A percentile compares a stretch with the other conserved stretches of the same genome.
phyloP scores from a whole-genome alignment of 225 moss, liverwort and hornwort genomes.

The Pseudoscleropodium purum region DNA sequence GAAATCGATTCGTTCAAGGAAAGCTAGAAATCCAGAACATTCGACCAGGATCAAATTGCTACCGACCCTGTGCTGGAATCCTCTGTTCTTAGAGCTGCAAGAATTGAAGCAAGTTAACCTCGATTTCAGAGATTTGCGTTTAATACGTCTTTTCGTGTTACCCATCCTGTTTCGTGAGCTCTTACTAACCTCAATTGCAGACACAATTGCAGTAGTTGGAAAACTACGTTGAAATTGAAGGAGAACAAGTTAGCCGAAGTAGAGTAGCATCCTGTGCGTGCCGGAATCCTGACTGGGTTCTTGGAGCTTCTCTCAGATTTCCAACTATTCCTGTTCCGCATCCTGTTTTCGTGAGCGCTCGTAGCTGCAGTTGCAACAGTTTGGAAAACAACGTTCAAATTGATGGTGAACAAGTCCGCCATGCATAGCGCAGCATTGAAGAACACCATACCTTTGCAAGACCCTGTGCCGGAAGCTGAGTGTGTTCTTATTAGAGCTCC shows the following conservation, averaged over 20 bases:
- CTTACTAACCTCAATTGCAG: not conserved
- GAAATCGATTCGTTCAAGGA: not conserved
- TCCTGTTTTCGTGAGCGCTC: not conserved
- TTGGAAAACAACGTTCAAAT: too few relatives aligned
- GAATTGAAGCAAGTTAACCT: not conserved
- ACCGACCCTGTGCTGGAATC: not conserved
- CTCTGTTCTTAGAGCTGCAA: not conserved
- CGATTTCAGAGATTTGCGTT: not conserved
- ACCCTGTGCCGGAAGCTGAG: not conserved
- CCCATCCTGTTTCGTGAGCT: not conserved
- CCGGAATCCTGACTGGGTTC: not conserved
- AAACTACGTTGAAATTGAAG: too few relatives aligned
- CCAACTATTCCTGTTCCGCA: not conserved
- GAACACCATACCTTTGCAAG: not conserved
- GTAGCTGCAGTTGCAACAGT: not conserved
- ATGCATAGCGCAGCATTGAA: not conserved
- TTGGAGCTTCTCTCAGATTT: not conserved
- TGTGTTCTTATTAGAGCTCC: not conserved
- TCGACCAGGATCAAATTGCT: not conserved
- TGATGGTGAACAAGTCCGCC: not conserved
- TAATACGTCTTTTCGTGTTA: not conserved
- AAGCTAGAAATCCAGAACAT: not conserved
- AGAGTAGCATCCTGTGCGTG: not conserved
- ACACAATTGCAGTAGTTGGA: too few relatives aligned
- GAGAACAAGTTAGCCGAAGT: not conserved